Conservation (phyloP, 2,329 filamentous ascomycete species). For the Nectriaceae sp. region DNA sequence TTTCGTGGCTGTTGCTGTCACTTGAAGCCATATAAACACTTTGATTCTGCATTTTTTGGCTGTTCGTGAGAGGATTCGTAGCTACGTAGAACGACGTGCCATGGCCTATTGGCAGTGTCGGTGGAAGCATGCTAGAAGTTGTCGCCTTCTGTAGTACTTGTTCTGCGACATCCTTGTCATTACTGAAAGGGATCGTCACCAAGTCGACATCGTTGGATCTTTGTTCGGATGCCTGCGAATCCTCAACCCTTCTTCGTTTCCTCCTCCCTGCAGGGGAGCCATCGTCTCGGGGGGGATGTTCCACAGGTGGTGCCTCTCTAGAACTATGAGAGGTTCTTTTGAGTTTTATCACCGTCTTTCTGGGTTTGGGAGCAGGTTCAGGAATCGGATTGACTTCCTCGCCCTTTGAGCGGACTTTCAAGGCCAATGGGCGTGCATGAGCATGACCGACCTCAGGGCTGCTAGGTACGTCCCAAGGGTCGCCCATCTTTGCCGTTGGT, state of each 20-base stretch:
- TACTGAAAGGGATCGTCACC: slow-evolving; percentile 25
- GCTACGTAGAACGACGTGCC: slow-evolving; percentile 37
- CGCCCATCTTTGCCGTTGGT: slow-evolving; percentile 26
- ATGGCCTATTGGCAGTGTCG: slow-evolving; percentile 27
- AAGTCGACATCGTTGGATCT: slow-evolving; percentile 28
- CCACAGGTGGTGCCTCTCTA: background rate
- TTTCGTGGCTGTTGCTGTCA: slow-evolving; percentile 12
- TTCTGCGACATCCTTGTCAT: slow-evolving; percentile 15
- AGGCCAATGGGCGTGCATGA: slow-evolving; percentile 7
- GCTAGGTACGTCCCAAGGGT: slow-evolving; percentile 48
- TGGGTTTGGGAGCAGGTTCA: slow-evolving; percentile 1
- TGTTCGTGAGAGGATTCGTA: slow-evolving; percentile 36
- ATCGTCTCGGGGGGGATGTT: background rate
- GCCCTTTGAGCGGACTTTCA: slow-evolving; percentile 19
- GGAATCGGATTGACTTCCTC: slow-evolving; percentile 6
- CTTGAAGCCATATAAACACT: slow-evolving; percentile 22
- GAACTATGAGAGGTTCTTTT: background rate
- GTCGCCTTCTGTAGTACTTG: slow-evolving; percentile 8
- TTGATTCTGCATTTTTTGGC: slow-evolving; percentile 40
- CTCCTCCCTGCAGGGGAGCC: slow-evolving; percentile 7
- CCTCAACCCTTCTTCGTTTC: slow-evolving; percentile 27
- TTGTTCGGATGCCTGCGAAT: slow-evolving; percentile 13
- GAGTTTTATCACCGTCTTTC: background rate
- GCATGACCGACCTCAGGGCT: slow-evolving; percentile 34
- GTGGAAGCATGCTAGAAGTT: slow-evolving; percentile 29